Base-by-base conservation (phyloP, 2,329 filamentous ascomycete species). In the Talaromyces sp. region DNA sequence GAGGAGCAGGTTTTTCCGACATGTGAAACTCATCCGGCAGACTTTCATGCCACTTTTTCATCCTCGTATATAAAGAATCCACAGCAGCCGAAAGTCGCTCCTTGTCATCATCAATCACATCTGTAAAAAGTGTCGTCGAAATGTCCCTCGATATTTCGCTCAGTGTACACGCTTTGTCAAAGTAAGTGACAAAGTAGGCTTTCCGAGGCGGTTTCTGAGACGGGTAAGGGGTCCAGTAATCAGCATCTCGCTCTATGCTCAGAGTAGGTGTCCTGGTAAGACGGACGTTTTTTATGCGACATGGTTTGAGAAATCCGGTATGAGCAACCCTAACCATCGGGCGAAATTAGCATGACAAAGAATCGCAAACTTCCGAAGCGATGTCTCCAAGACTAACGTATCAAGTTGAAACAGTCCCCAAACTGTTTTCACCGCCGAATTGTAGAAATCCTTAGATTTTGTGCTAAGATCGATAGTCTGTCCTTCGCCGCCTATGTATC, bases 371-470 rank as follows among this genome's bases (percentile, higher is more conserved):
- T 11, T n/a, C n/a, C 8, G 5, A 33, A 16, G 7, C 7, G 25
- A n/a, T 18, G 16, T 35, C 2, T 48, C 3, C 11, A 33, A 39
- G 16, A 70, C 75, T 61, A 65, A 76, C 75, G 75, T 76, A 50
- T 77, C 75, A 35, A 76, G 69, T 44, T 77, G 73, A 44, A 75
- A 77, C 21, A 77, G 48, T 0, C 75, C 75, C 75, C 75, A 77
- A 1, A 73, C 72, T 6, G 73, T 75, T 56, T 70, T 66, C 56
- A 67, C 70, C 54, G 70, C 62, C 2, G 74, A 76, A 5, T 63
- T 62, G 40, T 71, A 68, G 70, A 74, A 72, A 28, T 77, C 75
- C 2, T 62, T 42, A 0, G 73, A 70, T 6, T 68, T 48, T 8
- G 69, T 66, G 6, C 67, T 67, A 6, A 69, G 66, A 2, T 65